A percentile compares a stretch with the other conserved stretches of the same genome.
Conservation (phyloP, 352 stramenopile species). For the Elongisporangium undulatum region DNA sequence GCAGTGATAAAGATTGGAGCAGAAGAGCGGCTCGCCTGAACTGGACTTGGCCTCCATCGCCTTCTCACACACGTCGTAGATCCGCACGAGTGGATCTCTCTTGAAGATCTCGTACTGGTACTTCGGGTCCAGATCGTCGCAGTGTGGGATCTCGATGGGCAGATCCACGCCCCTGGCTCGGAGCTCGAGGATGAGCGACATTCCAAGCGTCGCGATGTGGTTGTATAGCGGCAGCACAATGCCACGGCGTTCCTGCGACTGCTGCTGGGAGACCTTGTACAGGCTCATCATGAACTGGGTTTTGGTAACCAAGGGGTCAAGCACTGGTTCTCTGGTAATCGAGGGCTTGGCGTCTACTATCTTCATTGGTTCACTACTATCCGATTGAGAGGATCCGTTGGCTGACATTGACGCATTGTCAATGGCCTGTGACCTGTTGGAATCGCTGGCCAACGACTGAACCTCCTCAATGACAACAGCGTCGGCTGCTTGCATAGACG, state of each 20-base stretch:
- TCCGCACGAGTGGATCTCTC: not conserved
- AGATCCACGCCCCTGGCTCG: constrained; percentile 7
- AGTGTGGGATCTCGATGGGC: constrained; percentile 15
- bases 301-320: not conserved
- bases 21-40: constrained; percentile 44
- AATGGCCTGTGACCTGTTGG: too few relatives aligned
- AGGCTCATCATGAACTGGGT: not conserved
- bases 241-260: not conserved
- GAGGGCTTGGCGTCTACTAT: not conserved
- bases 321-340: not conserved
- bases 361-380: too few relatives aligned
- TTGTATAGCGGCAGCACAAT: constrained; percentile 13
- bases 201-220: constrained; percentile 4
- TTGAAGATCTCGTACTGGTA: not conserved
- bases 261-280: not conserved
- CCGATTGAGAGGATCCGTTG: too few relatives aligned
- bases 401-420: too few relatives aligned
- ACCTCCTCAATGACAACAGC: too few relatives aligned
- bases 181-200: constrained; percentile 11
- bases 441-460: too few relatives aligned
- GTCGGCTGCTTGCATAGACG: too few relatives aligned
- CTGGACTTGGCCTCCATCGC: not conserved
- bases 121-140: constrained; percentile 8
- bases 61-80: constrained; percentile 5
- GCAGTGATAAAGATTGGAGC: constrained; percentile 33